Evolutionary conservation across 768 basidiomycete genomes (phyloP), one percentile per base, ranked within the genome.

Genomic region (Leccinum boreale): DNA sequence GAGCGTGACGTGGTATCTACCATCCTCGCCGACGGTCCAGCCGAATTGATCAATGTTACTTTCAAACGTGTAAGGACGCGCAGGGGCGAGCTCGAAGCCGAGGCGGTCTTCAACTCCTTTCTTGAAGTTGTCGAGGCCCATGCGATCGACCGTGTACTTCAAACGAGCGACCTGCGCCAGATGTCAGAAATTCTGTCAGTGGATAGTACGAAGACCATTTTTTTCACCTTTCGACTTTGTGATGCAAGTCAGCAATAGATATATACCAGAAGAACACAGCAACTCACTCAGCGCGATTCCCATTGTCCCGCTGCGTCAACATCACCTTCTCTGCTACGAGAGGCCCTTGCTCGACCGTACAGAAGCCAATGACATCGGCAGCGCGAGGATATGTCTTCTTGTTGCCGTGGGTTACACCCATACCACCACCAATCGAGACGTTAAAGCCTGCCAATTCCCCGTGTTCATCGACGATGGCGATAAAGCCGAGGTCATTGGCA

Each of bases 331-430:
- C 95, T 9, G 94, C 94, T 4, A 96, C 88, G 58, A 83, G 77
- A 65, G 82, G 81, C 53, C 91, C 94, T 69, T 98, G 88, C 53
- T 94, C 92, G 5, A 84, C 76, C 1, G 89, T 91, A 67, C 93
- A 94, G 80, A 98, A 99, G 52, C 97, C 97, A 60, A 99, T 83
- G 49, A 97, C 75, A 66, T 88, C 87, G 28, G 85, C 94, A 47
- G 87, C 73, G 53, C 97, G 88, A 48, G 97, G 97, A 71, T 98
- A 98, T 0, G 97, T 99, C 79, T 97, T 95, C 80, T 98, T 98
- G 81, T 93, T 96, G 33, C 94, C 94, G 66, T 98, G 96, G 1
- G 97, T 98, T 46, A 98, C 97, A 73, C 97, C 97, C 97, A 99
- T 99, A 50, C 97, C 97, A 64, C 97, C 97, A 56, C 97, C 97